Evolutionary conservation across 1,284 basidiomycete species (phyloP).

Genomic region (Irpex sp.): DNA sequence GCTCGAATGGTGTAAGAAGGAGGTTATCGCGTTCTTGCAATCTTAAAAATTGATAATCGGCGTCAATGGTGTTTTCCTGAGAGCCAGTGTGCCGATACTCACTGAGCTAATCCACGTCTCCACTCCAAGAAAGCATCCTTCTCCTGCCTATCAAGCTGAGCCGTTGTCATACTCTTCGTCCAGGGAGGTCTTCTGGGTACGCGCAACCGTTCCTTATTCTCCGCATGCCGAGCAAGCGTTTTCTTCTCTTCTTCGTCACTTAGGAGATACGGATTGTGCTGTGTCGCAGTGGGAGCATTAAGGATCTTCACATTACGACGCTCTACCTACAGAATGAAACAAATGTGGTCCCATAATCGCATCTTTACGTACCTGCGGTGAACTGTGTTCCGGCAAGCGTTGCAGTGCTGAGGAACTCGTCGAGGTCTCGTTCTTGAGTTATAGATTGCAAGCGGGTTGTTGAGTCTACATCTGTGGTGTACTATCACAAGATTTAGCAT

Average conservation of each 20-base stretch:
- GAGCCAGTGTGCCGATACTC: conserved; percentile 29
- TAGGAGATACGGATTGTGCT: conserved; percentile 87
- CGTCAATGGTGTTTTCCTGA: conserved; percentile 3
- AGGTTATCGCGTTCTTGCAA: conserved; percentile 79
- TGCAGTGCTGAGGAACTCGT: conserved; percentile 95
- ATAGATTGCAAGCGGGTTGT: conserved; percentile 82
- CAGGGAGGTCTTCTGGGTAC: conserved; percentile 87
- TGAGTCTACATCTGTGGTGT: conserved; percentile 73
- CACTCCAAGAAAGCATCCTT: conserved; percentile 88
- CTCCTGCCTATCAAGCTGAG: conserved; percentile 83
- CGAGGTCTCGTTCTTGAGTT: conserved; percentile 94
- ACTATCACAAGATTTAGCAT: conserved; percentile 41
- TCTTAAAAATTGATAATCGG: conserved; percentile 34
- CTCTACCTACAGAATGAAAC: conserved; percentile 46
- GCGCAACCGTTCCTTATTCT: conserved; percentile 69
- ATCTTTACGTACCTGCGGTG: conserved; percentile 75
- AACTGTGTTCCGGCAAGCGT: conserved; percentile 95
- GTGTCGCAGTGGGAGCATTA: conserved; percentile 53
- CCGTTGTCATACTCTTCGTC: conserved; percentile 75
- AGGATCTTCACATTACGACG: conserved; percentile 92
- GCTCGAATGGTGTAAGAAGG: conserved; percentile 91
- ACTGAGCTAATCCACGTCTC: conserved; percentile 89
- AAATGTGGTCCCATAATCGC: neutral
- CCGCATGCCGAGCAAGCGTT: conserved; percentile 67
- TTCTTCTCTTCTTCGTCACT: conserved; percentile 81